Percentiles rank a stretch among this genome's conserved stretches.
Evolutionary conservation across 441 rosid genomes (phyloP).

Genomic region (Adansonia gregorii): DNA sequence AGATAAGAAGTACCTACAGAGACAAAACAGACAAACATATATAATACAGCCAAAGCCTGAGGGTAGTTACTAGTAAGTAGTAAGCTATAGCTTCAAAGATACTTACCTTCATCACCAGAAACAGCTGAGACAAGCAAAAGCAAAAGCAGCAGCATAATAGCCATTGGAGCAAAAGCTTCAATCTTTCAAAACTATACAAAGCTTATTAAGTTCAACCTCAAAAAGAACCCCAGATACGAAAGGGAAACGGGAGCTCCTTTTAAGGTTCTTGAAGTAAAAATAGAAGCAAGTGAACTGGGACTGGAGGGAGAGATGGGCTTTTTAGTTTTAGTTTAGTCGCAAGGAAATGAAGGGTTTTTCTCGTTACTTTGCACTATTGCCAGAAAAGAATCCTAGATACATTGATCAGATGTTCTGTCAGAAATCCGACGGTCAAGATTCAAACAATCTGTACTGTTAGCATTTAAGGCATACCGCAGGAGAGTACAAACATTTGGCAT

Average conservation of each 20-base stretch:
- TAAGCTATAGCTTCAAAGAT: slow-evolving; percentile 22
- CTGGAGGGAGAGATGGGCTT: neutral
- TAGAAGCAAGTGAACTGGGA: slow-evolving; percentile 13
- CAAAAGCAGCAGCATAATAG: slow-evolving; percentile 50
- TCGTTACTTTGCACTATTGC: neutral
- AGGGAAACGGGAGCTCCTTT: slow-evolving; percentile 26
- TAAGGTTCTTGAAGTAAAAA: slow-evolving; percentile 23
- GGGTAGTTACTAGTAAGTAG: neutral
- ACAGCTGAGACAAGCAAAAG: slow-evolving; percentile 52
- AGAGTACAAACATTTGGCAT: neutral
- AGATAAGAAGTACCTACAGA: too few species aligned
- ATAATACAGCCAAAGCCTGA: neutral
- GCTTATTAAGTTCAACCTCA: slow-evolving; percentile 2
- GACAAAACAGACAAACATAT: neutral
- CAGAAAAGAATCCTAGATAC: neutral
- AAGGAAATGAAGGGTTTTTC: neutral
- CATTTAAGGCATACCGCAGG: slow-evolving; percentile 9
- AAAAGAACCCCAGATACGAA: slow-evolving; percentile 10
- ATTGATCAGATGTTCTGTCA: slow-evolving; percentile 15
- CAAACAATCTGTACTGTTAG: slow-evolving; percentile 14
- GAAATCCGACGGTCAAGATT: slow-evolving; percentile 24
- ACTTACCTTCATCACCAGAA: slow-evolving; percentile 67
- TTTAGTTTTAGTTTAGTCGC: neutral
- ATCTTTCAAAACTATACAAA: slow-evolving; percentile 35
- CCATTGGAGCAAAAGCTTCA: slow-evolving; percentile 47